Evolutionary conservation across 78 protist genomes (phyloP), one percentile per base, ranked within the genome.

Genomic region (Speleostelium caveatum): DNA sequence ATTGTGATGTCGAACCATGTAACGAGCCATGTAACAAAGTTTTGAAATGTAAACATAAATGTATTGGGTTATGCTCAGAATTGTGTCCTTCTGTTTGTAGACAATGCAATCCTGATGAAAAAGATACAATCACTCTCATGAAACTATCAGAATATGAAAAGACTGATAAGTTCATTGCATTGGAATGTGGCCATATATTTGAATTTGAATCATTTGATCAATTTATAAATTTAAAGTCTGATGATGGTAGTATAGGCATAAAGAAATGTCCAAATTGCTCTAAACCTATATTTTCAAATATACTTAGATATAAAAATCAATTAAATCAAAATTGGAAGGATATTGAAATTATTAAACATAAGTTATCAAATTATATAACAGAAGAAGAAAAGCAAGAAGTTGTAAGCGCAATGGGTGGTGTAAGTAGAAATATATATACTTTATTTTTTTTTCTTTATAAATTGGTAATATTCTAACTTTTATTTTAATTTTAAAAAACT

Each of bases 1-100:
- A 51, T 7, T 95, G 97, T 38, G 75, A 73, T 24, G 38, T 63
- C 22, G 6, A 30, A 17, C 58, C 35, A 2, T 95, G 94, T 79
- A 66, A 79, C 19, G 45, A 71, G 60, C 67, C 69, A 6, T 96
- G 97, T 60, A 1, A 0, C 14, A 73, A 93, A 65, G 1, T 5
- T 17, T 66, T 94, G 24, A 32, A 19, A 14, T 93, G 97, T 45
- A 89, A 87, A 21, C 96, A 93, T 55, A 86, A 26, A n/a, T 96
- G 97, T 56, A 79, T 87, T 24, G 86, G 95, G 1, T 14, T 91
- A 1, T 91, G 95, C 63, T 93, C 95, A 53, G 96, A 94, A 32
- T 41, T 16, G 16, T 93, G 95, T 51, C 87, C 85, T 19, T 7
- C 53, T 19, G 1, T 62, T 12, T 79, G 88, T 56, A 53, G 39